Evolutionary conservation across 1,284 basidiomycete genomes (phyloP), one percentile per base, ranked within the genome.

Genomic region (Volvariella surrecta): DNA sequence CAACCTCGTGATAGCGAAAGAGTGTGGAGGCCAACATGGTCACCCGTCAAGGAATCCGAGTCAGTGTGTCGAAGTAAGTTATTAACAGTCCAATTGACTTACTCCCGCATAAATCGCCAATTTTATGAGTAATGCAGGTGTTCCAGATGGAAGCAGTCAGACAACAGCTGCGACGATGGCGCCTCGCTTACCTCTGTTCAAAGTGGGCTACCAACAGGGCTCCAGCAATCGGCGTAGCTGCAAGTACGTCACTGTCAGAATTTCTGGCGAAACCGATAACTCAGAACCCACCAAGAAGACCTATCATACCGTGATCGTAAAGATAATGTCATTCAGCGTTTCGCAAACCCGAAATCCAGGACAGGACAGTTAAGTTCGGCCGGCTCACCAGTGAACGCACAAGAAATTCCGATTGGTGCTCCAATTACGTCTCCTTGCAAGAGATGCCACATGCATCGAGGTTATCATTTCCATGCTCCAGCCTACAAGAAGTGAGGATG

Each of bases 371-470:
- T 6, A 15, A 20, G 18, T 10, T 2, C 7, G 17, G 39, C 8
- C 16, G n/a, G 19, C 50, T 28, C 31, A 52, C 58, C 54, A 37
- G 51, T 50, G 40, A 55, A 17, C 6, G 50, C 52, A 39, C 58
- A 56, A 32, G 49, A 56, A 6, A 60, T 40, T 2, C 58, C 56
- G 24, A 58, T 46, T 8, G 57, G 48, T 11, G 53, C 51, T 21
- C 58, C 58, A n/a, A 60, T 48, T 44, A 58, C 58, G 24, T 50
- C 55, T 44, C 15, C 52, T 50, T 1, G 58, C 51, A 19, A 54
- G 45, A 32, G 47, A 44, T 2, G 53, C 57, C 18, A 35, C 34
- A 15, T 28, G 11, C 24, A 28, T 58, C 8, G n/a, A n/a, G n/a
- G 62, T 59, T 4, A 59, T 54, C 18, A 64, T 48, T n/a, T n/a